Percentiles rank a stretch among this genome's conserved stretches.
These are phyloP conservation scores for Trametes meyenii DNA, from an alignment of 768 basidiomycete genomes.

Conservation along the genomic window DNA sequence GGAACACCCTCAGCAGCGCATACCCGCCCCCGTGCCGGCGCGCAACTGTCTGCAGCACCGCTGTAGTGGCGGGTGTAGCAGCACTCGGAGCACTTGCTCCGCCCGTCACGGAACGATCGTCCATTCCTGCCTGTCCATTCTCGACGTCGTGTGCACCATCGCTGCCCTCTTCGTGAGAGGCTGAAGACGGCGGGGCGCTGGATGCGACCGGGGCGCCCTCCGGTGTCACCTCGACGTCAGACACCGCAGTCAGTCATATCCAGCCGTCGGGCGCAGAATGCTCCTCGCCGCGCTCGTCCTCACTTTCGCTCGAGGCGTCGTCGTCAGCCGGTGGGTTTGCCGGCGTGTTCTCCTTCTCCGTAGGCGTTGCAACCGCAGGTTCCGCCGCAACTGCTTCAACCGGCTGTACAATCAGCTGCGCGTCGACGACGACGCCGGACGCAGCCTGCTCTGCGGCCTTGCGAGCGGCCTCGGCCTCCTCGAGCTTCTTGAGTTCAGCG, in stretches of 20 bases:
- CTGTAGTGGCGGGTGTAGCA: background rate
- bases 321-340: slow-evolving; percentile 44
- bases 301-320: slow-evolving; percentile 39
- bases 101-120: slow-evolving; percentile 10
- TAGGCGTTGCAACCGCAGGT: slow-evolving; percentile 13
- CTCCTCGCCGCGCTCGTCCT: slow-evolving; percentile 32
- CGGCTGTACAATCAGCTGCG: background rate
- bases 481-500: slow-evolving; percentile 67
- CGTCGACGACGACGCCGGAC: slow-evolving; percentile 9
- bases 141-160: background rate
- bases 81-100: slow-evolving; percentile 3
- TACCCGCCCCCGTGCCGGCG: slow-evolving; percentile 29
- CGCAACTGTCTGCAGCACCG: slow-evolving; percentile 16
- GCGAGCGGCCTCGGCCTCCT: slow-evolving; percentile 50
- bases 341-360: slow-evolving; percentile 30
- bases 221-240: slow-evolving; percentile 5
- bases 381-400: background rate
- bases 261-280: slow-evolving; percentile 7
- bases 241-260: slow-evolving; percentile 22
- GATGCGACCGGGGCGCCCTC: background rate
- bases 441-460: slow-evolving; percentile 28
- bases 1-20: slow-evolving; percentile 25
- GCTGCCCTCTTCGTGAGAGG: background rate
- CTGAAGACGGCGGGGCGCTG: background rate
- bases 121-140: slow-evolving; percentile 2